Evolutionary conservation across 164 flowering plant species (phyloP).

Genomic region (Liriodendron chinense): DNA sequence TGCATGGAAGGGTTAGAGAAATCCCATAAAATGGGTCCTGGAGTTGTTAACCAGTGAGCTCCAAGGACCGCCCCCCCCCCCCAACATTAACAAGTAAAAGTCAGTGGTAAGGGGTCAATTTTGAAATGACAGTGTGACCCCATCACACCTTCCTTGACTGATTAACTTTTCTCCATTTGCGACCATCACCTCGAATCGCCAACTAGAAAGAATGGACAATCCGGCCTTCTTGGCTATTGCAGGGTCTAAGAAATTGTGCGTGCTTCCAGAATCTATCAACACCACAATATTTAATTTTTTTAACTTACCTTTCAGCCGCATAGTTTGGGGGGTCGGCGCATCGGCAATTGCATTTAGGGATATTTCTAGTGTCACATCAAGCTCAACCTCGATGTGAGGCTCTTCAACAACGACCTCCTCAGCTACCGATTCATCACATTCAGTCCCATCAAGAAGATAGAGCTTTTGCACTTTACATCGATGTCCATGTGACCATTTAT

Average conservation of each 20-base stretch:
- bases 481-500: no score
- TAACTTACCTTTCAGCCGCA: not conserved
- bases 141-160: not conserved
- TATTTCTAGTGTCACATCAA: no score
- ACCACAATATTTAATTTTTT: not conserved
- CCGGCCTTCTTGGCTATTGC: not conserved
- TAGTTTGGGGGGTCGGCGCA: not conserved
- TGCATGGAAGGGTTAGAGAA: not conserved
- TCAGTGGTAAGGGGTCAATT: not conserved
- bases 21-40: not conserved
- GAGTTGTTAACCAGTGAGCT: not conserved
- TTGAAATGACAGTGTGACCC: not conserved
- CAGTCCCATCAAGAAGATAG: not conserved
- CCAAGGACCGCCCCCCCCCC: not conserved
- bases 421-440: not conserved
- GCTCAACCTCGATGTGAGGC: not conserved
- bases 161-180: not conserved
- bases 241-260: not conserved
- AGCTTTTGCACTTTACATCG: constrained; percentile 4
- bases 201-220: not conserved
- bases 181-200: not conserved
- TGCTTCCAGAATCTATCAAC: not conserved
- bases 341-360: not conserved
- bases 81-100: not conserved
- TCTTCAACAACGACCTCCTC: not conserved